phyloP scores from a whole-genome alignment of 306 rosid species.

The Prunus padus region DNA sequence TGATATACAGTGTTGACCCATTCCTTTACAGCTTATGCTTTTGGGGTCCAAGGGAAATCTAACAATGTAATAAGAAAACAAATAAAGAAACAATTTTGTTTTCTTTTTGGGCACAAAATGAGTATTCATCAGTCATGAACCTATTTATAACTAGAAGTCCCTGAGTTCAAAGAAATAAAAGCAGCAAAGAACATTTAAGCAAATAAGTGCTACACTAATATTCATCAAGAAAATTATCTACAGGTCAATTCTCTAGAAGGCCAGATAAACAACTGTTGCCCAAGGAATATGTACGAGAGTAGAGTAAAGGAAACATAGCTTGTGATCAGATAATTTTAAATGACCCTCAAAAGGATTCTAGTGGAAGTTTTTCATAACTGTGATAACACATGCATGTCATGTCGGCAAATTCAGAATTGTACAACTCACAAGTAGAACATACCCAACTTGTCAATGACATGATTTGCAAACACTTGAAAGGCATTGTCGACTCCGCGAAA shows the following conservation, averaged over 20 bases:
- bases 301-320: background rate
- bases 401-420: background rate
- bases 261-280: background rate
- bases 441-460: constrained; percentile 73
- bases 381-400: background rate
- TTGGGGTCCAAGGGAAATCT: background rate
- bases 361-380: background rate
- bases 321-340: background rate
- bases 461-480: constrained; percentile 79
- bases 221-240: background rate
- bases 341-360: background rate
- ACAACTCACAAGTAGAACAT: constrained; percentile 25
- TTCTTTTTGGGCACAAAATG: background rate
- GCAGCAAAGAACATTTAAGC: background rate
- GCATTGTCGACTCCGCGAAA: constrained; percentile 97
- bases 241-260: background rate
- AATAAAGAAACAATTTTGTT: background rate
- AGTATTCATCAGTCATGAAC: background rate
- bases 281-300: background rate
- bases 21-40: background rate
- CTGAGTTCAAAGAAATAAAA: constrained; percentile 6
- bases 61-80: background rate
- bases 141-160: background rate
- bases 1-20: background rate
- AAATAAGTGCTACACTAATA: background rate